Percentiles rank a stretch among this genome's conserved stretches.
These are phyloP conservation scores for Quercus mongolica DNA, from an alignment of 306 rosid species.

Conservation along the genomic window DNA sequence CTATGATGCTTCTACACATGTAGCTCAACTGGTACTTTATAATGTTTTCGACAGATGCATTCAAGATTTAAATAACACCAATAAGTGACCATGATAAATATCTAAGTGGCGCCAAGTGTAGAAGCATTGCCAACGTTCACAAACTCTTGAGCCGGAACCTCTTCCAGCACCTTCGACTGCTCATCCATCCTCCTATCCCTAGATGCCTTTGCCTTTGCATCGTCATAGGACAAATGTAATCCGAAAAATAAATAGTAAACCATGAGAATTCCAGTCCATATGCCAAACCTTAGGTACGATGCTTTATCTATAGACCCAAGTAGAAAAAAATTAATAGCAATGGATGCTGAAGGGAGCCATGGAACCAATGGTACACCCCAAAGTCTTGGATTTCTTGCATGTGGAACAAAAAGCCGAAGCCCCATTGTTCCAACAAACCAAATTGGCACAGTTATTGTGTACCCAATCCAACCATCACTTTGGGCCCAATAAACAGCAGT, in stretches of 20 bases:
- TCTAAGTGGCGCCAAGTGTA: too few relatives aligned
- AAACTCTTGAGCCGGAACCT: background rate
- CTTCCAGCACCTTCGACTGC: conserved; percentile 25
- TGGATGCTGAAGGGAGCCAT: conserved; percentile 58
- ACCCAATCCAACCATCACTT: conserved; percentile 39
- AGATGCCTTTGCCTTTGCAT: conserved; percentile 28
- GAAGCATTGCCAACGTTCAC: too few relatives aligned
- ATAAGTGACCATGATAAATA: too few relatives aligned
- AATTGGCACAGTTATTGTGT: conserved; percentile 27
- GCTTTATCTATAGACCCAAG: conserved; percentile 68
- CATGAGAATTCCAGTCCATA: conserved; percentile 45
- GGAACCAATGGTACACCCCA: conserved; percentile 85
- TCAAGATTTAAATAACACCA: too few relatives aligned
- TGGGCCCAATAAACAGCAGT: conserved; percentile 41
- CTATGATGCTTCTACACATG: too few relatives aligned
- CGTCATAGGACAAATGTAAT: conserved; percentile 63
- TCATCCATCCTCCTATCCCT: background rate
- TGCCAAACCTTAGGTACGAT: conserved; percentile 54
- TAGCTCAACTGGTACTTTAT: too few relatives aligned
- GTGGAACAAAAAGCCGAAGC: conserved; percentile 49
- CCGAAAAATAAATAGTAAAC: conserved; percentile 53
- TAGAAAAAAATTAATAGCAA: conserved; percentile 63
- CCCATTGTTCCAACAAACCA: conserved; percentile 55
- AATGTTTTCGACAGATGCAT: too few relatives aligned
- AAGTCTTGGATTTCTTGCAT: conserved; percentile 47